Evolutionary conservation across 495 filamentous ascomycete species (phyloP).

Genomic region (Lasiosphaeria hispida): DNA sequence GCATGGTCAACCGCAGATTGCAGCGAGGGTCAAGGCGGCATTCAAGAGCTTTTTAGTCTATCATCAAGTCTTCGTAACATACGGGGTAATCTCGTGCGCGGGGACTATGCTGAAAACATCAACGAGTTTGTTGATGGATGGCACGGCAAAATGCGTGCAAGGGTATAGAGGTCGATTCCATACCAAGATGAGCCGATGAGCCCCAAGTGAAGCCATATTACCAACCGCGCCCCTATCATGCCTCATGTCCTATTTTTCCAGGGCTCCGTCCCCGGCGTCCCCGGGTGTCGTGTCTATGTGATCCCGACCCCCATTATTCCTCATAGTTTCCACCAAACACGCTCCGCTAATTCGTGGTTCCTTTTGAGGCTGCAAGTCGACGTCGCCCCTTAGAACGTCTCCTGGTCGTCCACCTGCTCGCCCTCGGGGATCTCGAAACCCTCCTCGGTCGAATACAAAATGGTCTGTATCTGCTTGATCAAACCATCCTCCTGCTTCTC

Average conservation of each 20-base stretch:
- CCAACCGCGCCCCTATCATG: conserved; percentile 21
- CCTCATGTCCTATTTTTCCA: conserved; percentile 9
- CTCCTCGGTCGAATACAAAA: conserved; percentile 96
- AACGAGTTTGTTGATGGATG: conserved; percentile 18
- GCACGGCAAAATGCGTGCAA: conserved; percentile 11
- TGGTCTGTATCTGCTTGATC: conserved; percentile 90
- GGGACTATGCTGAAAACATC: conserved; percentile 26
- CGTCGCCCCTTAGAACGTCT: conserved; percentile 61
- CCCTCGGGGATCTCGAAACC: conserved; percentile 81
- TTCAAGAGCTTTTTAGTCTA: conserved; percentile 17
- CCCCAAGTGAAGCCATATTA: conserved; percentile 13
- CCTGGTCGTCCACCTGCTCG: conserved; percentile 64
- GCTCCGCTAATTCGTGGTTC: background rate
- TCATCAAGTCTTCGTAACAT: conserved; percentile 23
- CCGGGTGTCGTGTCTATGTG: conserved; percentile 7
- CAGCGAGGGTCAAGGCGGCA: background rate
- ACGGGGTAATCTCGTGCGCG: conserved; percentile 15
- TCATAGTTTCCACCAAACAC: conserved; percentile 3
- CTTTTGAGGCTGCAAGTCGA: background rate
- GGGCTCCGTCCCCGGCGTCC: background rate
- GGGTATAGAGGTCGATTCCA: conserved; percentile 28
- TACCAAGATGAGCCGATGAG: conserved; percentile 10
- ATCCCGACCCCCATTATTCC: conserved; percentile 3
- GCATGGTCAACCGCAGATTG: background rate
- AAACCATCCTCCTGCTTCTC: conserved; percentile 90